Percentiles rank a stretch among this genome's conserved stretches.
These are phyloP conservation scores for Asterella californica DNA, from an alignment of 225 moss, liverwort and hornwort species.

Conservation along the genomic window DNA sequence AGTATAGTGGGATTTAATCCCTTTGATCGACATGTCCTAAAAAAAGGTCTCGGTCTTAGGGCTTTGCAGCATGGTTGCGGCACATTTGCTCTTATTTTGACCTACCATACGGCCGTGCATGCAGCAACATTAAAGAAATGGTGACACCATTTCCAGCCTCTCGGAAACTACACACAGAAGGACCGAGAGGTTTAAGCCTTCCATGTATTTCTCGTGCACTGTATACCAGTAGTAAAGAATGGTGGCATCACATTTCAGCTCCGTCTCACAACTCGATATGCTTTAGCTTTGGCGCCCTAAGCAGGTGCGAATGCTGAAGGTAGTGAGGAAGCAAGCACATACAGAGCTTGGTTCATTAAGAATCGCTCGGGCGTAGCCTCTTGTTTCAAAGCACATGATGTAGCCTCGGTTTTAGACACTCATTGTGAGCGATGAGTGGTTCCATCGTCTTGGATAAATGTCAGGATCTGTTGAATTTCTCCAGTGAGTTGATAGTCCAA, in stretches of 20 bases:
- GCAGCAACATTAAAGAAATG: no score
- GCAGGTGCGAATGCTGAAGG: not conserved
- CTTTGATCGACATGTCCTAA: constrained; percentile 63
- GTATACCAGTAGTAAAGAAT: no score
- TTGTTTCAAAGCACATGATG: not conserved
- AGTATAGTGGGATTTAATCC: constrained; percentile 70
- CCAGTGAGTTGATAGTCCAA: not conserved
- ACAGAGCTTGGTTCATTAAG: not conserved
- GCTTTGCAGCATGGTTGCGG: constrained; percentile 48
- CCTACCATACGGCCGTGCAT: constrained; percentile 52
- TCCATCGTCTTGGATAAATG: not conserved
- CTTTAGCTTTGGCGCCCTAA: no score
- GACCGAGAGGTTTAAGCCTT: no score
- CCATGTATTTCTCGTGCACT: no score
- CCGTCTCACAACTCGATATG: no score
- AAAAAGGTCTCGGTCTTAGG: constrained; percentile 63
- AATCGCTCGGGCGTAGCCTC: not conserved
- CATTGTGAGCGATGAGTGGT: not conserved
- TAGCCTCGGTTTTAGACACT: not conserved
- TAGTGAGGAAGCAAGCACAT: not conserved
- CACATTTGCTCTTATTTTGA: constrained; percentile 66
- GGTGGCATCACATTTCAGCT: no score
- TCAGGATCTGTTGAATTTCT: not conserved
- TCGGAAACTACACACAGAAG: no score
- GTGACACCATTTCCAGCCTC: no score